These are phyloP conservation scores for Suillus cothurnatus DNA, from an alignment of 768 basidiomycete species.

Conservation along the genomic window DNA sequence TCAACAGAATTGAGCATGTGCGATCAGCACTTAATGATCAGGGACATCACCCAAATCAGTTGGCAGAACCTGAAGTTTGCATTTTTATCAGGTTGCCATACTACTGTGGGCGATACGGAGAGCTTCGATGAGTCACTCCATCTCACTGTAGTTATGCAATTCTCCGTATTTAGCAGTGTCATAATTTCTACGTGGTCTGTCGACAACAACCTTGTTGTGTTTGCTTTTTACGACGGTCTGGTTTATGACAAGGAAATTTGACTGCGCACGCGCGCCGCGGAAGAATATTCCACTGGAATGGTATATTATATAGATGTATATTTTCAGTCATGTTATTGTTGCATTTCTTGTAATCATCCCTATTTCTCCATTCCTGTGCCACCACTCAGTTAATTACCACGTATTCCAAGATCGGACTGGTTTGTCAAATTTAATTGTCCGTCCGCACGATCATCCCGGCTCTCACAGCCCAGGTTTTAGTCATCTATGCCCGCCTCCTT, in stretches of 20 bases:
- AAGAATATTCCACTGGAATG: neutral
- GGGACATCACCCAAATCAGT: slow-evolving; percentile 3
- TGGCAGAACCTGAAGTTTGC: slow-evolving; percentile 5
- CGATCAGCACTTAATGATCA: neutral
- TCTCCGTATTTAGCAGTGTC: slow-evolving; percentile 22
- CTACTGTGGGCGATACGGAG: slow-evolving; percentile 19
- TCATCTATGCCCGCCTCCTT: too few relatives aligned
- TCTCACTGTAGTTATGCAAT: slow-evolving; percentile 22
- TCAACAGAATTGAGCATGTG: slow-evolving; percentile 9
- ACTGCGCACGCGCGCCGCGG: too few relatives aligned
- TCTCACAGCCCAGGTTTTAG: too few relatives aligned
- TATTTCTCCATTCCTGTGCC: too few relatives aligned
- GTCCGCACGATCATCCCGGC: too few relatives aligned
- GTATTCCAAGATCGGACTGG: too few relatives aligned
- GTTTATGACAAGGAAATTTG: neutral
- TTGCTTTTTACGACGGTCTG: neutral
- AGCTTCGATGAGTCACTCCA: slow-evolving; percentile 22
- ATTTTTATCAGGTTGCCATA: slow-evolving; percentile 25
- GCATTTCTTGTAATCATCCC: too few relatives aligned
- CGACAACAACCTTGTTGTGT: slow-evolving; percentile 1
- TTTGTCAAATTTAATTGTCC: too few relatives aligned
- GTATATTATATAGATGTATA: neutral
- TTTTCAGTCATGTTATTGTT: too few relatives aligned
- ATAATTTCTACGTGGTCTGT: slow-evolving; percentile 24
- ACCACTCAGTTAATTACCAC: too few relatives aligned